Evolutionary conservation across 768 basidiomycete genomes (phyloP), one percentile per base, ranked within the genome.

Genomic region (Lactarius trivialis): DNA sequence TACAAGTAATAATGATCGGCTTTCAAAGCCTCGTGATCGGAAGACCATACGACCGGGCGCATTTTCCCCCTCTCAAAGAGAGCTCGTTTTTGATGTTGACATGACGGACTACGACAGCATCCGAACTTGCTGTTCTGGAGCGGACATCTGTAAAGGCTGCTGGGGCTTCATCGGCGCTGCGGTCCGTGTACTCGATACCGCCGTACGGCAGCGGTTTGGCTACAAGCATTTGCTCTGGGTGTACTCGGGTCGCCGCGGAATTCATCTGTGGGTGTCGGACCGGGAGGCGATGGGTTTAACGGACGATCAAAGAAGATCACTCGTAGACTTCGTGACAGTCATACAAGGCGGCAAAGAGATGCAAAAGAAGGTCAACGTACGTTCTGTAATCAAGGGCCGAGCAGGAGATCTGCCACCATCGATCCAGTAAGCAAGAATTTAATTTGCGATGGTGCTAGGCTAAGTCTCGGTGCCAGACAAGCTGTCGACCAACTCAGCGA

Each of bases 41-140:
- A 95, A 95, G 70, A 87, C 90, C 0, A 78, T 92, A 11, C 84
- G 84, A 12, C 77, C 86, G n/a, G 74, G 76, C 2, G 80, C 79
- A 0, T 86, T 98, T 67, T 78, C 80, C 49, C 93, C 97, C 0
- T 72, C 83, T 36, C 82, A 84, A 65, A 88, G 97, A 61, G 97
- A 98, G 72, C 86, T 99, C 48, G 96, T 98, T 0, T 97, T 99
- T 72, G 97, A 99, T 84, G 98, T 99, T 72, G 97, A 99, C 75
- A 98, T 99, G 97, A 96, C 97, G 17, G 97, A 99, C 75, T 99
- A 98, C 75, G 96, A 99, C 72, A 79, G 86, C 50, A 83, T 98
- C 69, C 86, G 97, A 53, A 98, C 94, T 0, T 99, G 97, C 74
- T 98, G 97, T 76, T 85, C 86, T 14, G 90, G 84, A 53, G 91